A percentile compares a stretch with the other conserved stretches of the same genome.
Conservation (phyloP, 208 protist species). For the Crithidia sp. region DNA sequence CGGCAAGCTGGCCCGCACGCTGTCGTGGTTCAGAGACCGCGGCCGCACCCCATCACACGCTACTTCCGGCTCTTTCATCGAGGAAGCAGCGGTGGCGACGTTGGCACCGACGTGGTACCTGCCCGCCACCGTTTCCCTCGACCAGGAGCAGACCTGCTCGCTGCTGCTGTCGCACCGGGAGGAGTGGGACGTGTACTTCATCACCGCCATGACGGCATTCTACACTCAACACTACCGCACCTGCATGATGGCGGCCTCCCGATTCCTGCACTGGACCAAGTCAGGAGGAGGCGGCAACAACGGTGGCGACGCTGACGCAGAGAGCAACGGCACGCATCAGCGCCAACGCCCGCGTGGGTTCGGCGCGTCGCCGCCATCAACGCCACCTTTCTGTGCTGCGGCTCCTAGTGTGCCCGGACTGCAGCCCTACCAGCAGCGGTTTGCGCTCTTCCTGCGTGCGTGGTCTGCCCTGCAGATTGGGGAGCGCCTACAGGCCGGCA, state of each 20-base stretch:
- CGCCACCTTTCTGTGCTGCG: not conserved
- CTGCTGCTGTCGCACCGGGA: conserved; percentile 57
- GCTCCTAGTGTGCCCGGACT: conserved; percentile 9
- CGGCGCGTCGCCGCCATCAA: not conserved
- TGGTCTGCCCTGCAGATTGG: conserved; percentile 58
- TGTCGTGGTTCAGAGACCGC: conserved; percentile 17
- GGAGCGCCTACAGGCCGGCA: conserved; percentile 56
- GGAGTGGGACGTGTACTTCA: conserved; percentile 60
- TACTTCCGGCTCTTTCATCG: not conserved
- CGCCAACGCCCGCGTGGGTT: not conserved
- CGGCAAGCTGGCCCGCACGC: conserved; percentile 7
- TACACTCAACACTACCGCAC: conserved; percentile 65
- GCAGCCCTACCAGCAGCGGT: conserved; percentile 20
- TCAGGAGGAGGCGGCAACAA: not conserved
- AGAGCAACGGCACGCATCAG: too few species aligned
- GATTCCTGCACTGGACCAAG: conserved; percentile 34
- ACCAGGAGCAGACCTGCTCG: conserved; percentile 37
- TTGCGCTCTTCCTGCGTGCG: conserved; percentile 58
- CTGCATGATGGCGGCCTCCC: conserved; percentile 51
- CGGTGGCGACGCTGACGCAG: too few species aligned
- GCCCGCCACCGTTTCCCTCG: conserved; percentile 16
- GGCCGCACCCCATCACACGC: not conserved
- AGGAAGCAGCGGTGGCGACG: not conserved
- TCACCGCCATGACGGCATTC: conserved; percentile 62
- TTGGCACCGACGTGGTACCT: conserved; percentile 5